Conservation (phyloP, 1,284 basidiomycete genomes). For the Filobasidium uniguttulatum region DNA sequence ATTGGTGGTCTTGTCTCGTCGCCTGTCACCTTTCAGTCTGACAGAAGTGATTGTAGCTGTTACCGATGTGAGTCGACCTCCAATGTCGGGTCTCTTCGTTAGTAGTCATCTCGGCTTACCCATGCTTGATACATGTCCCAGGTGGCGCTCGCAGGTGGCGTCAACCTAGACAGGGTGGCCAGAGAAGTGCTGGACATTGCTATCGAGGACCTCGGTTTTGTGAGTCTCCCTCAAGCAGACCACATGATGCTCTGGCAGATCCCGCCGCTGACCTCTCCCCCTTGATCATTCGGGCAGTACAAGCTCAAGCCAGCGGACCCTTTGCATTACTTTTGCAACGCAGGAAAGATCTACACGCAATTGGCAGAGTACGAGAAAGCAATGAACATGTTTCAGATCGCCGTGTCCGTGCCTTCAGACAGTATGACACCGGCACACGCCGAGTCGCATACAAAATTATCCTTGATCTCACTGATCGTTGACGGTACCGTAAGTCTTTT, state of each 20-base stretch:
- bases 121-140: neutral
- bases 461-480: constrained; percentile 11
- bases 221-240: neutral
- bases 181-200: constrained; percentile 1
- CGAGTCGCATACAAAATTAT: constrained; percentile 9
- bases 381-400: constrained; percentile 6
- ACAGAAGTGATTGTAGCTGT: neutral
- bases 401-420: constrained; percentile 4
- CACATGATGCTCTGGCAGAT: neutral
- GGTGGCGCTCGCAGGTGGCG: neutral
- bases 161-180: neutral
- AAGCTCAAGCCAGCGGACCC: constrained; percentile 5
- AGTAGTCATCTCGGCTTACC: neutral
- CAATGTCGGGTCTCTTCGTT: neutral
- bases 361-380: constrained; percentile 6
- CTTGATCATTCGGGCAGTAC: neutral
- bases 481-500: constrained; percentile 6
- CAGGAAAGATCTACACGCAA: constrained; percentile 2
- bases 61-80: neutral
- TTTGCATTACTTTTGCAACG: constrained; percentile 7
- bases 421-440: constrained; percentile 6
- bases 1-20: neutral
- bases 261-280: neutral
- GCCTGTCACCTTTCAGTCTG: neutral
- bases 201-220: neutral